phyloP scores from a whole-genome alignment of 1,139 yeast genomes.

The Kurtzmaniella natalensis region DNA sequence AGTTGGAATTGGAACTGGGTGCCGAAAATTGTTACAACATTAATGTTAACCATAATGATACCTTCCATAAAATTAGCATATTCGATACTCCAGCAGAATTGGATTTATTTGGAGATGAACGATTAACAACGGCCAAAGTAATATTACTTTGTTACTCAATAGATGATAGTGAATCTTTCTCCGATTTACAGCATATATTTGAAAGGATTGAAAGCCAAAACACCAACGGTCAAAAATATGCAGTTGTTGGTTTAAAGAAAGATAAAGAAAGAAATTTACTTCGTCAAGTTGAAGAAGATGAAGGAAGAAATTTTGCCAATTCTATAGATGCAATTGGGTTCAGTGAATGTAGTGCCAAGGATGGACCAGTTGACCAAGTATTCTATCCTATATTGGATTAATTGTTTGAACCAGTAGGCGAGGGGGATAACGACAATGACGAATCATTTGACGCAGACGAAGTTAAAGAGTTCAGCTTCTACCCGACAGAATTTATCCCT shows the following conservation, averaged over 20 bases:
- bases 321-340: constrained; percentile 25
- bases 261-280: constrained; percentile 26
- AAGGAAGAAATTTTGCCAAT: constrained; percentile 26
- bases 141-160: constrained; percentile 32
- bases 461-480: not conserved
- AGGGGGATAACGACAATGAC: too few relatives aligned
- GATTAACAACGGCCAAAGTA: constrained; percentile 30
- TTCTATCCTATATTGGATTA: not conserved
- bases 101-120: not conserved
- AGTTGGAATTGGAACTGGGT: constrained; percentile 16
- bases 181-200: constrained; percentile 23
- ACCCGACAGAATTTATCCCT: not conserved
- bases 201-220: constrained; percentile 18
- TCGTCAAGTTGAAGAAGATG: constrained; percentile 25
- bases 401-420: too few relatives aligned
- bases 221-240: constrained; percentile 24
- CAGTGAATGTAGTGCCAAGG: constrained; percentile 29
- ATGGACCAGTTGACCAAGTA: constrained; percentile 27
- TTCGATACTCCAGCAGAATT: constrained; percentile 18
- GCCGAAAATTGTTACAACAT: constrained; percentile 31
- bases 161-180: constrained; percentile 22
- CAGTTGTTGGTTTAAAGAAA: constrained; percentile 28
- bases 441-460: not conserved
- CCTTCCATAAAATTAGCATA: constrained; percentile 21
- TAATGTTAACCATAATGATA: constrained; percentile 2